Conservation (phyloP, 257 asterid species). For the Primulina huaijiensis region DNA sequence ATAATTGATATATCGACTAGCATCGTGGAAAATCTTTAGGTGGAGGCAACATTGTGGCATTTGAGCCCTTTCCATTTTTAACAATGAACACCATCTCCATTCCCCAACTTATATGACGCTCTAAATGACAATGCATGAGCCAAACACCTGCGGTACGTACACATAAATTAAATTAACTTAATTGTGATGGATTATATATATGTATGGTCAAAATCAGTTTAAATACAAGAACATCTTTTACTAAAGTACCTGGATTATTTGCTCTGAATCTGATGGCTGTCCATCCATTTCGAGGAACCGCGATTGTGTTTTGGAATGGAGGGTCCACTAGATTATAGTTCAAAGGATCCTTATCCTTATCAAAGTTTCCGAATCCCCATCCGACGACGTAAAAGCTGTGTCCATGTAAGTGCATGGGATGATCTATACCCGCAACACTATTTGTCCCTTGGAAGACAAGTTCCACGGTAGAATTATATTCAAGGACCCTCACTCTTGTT, state of each 20-base stretch:
- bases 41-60: slow-evolving; percentile 43
- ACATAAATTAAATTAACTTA: not conserved
- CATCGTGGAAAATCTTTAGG: slow-evolving; percentile 43
- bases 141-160: not conserved
- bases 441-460: slow-evolving; percentile 58
- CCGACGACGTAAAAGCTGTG: slow-evolving; percentile 67
- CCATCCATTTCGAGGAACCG: slow-evolving; percentile 61
- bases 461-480: slow-evolving; percentile 51
- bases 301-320: slow-evolving; percentile 49
- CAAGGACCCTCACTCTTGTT: slow-evolving; percentile 40
- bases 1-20: not conserved
- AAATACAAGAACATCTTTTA: too few relatives aligned
- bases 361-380: slow-evolving; percentile 51
- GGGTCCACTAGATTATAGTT: slow-evolving; percentile 67
- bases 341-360: slow-evolving; percentile 38
- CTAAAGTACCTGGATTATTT: slow-evolving; percentile 52
- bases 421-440: slow-evolving; percentile 48
- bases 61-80: not conserved
- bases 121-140: too few relatives aligned
- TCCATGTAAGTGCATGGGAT: slow-evolving; percentile 82
- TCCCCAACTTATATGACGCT: too few relatives aligned
- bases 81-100: too few relatives aligned
- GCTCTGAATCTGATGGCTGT: slow-evolving; percentile 63
- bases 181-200: too few relatives aligned
- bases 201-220: too few relatives aligned